These are phyloP conservation scores for Mucor circinelloides DNA, from an alignment of 371 early-diverging fungal genomes.

Conservation along the genomic window DNA sequence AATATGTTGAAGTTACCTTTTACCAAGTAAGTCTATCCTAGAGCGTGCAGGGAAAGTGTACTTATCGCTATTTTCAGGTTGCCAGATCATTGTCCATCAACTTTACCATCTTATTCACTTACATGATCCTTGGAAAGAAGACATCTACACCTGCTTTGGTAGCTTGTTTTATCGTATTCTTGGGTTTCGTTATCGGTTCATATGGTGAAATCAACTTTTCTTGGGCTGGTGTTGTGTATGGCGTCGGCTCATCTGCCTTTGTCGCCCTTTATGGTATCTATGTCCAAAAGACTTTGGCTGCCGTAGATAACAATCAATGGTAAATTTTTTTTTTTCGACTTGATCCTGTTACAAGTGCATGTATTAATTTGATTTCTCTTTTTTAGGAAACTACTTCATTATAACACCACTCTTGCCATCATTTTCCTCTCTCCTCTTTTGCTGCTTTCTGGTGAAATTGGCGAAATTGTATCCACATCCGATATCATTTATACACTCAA, in stretches of 20 bases:
- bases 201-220: slow-evolving; percentile 76
- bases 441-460: slow-evolving; percentile 64
- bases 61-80: slow-evolving; percentile 38
- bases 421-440: slow-evolving; percentile 63
- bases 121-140: slow-evolving; percentile 59
- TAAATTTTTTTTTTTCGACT: slow-evolving; percentile 9
- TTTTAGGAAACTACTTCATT: slow-evolving; percentile 67
- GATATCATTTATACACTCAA: slow-evolving; percentile 52
- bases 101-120: slow-evolving; percentile 74
- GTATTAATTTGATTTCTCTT: neutral
- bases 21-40: slow-evolving; percentile 55
- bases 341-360: slow-evolving; percentile 9
- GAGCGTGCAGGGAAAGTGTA: neutral
- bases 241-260: slow-evolving; percentile 71
- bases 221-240: slow-evolving; percentile 68
- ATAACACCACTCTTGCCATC: slow-evolving; percentile 72
- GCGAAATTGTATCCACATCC: slow-evolving; percentile 47
- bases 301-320: slow-evolving; percentile 78
- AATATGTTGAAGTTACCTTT: slow-evolving; percentile 73
- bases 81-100: slow-evolving; percentile 74
- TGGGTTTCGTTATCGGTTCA: slow-evolving; percentile 74
- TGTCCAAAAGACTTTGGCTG: slow-evolving; percentile 68
- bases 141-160: slow-evolving; percentile 60
- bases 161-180: slow-evolving; percentile 67
- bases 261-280: slow-evolving; percentile 78